A percentile compares a stretch with the other conserved stretches of the same genome.
Conservation (phyloP, 345 rosid species). For the Angophora floribunda region DNA sequence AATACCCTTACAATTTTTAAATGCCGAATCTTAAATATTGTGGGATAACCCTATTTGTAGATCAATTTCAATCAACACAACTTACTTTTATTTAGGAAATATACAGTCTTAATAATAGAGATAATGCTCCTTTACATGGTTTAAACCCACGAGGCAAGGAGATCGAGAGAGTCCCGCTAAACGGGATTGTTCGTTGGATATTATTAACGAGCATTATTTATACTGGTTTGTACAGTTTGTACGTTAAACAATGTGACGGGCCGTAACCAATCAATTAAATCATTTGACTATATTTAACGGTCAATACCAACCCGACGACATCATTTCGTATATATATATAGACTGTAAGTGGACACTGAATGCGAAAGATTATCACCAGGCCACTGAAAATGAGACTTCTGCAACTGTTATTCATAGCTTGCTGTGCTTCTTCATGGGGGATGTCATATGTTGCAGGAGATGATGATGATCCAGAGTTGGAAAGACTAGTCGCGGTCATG, state of each 20-base stretch:
- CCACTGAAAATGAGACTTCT: background rate
- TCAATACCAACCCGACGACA: background rate
- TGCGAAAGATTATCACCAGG: background rate
- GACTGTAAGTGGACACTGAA: too few species aligned
- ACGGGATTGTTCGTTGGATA: background rate
- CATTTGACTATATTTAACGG: background rate
- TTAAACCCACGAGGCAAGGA: background rate
- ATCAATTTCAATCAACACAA: background rate
- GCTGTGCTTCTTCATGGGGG: background rate
- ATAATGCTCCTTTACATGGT: background rate
- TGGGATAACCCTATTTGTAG: background rate
- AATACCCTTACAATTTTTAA: background rate
- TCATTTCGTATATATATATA: background rate
- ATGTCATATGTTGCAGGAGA: background rate
- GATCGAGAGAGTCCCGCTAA: background rate
- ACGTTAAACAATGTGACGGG: background rate
- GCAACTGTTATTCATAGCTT: background rate
- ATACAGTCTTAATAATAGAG: background rate
- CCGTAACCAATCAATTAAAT: background rate
- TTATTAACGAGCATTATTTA: background rate
- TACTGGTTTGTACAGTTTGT: background rate
- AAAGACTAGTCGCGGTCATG: background rate
- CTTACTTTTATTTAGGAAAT: background rate
- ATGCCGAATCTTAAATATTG: background rate
- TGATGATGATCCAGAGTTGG: background rate